Evolutionary conservation across 2,329 filamentous ascomycete species (phyloP).

Genomic region (Alternaria sp.): DNA sequence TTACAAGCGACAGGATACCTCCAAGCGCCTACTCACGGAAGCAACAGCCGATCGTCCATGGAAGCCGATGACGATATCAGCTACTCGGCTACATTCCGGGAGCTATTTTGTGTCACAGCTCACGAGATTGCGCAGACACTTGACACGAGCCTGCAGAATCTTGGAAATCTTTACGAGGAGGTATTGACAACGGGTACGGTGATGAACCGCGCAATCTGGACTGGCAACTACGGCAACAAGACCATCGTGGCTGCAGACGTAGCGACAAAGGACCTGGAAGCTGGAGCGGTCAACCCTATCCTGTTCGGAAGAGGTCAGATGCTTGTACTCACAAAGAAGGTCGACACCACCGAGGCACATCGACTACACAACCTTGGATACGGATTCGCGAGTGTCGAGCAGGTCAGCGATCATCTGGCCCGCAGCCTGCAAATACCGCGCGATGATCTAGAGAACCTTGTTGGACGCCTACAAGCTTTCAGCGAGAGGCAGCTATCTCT

Average conservation of each 20-base stretch:
- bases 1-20: constrained; percentile 60
- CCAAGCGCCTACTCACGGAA: constrained; percentile 23
- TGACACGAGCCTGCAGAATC: constrained; percentile 65
- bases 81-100: constrained; percentile 79
- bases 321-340: constrained; percentile 76
- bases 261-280: constrained; percentile 48
- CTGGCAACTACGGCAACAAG: constrained; percentile 23
- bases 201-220: constrained; percentile 67
- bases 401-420: constrained; percentile 72
- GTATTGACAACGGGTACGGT: constrained; percentile 69
- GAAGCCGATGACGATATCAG: constrained; percentile 64
- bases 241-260: constrained; percentile 35
- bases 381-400: constrained; percentile 67
- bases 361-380: constrained; percentile 74
- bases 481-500: constrained; percentile 49
- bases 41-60: constrained; percentile 27
- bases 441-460: constrained; percentile 64
- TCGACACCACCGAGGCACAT: constrained; percentile 65
- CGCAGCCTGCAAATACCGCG: constrained; percentile 76
- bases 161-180: constrained; percentile 77
- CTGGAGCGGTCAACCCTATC: constrained; percentile 40
- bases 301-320: constrained; percentile 75
- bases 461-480: constrained; percentile 70
- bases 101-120: constrained; percentile 83
- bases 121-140: constrained; percentile 73